A percentile compares a stretch with the other conserved stretches of the same genome.
phyloP scores from a whole-genome alignment of 495 filamentous ascomycete species.

The Aspergillus heteromorphus region DNA sequence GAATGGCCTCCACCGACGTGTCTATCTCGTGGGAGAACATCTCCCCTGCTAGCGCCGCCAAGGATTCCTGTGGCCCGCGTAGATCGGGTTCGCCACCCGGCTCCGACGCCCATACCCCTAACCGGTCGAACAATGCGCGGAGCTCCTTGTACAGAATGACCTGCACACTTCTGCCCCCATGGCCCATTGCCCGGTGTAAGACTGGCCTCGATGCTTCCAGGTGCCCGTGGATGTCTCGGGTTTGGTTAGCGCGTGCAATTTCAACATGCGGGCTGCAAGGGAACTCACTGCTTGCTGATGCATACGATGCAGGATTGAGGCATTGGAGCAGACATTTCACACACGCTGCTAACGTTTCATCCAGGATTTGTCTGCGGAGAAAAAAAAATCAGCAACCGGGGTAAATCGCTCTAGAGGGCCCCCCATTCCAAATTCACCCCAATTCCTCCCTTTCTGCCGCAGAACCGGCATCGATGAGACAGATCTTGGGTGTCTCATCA shows the following conservation, averaged over 20 bases:
- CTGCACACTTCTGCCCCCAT: constrained; percentile 37
- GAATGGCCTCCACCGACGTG: constrained; percentile 35
- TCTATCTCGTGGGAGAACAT: constrained; percentile 33
- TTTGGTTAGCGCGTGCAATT: constrained; percentile 16
- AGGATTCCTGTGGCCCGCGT: constrained; percentile 18
- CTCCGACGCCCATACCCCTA: constrained; percentile 24
- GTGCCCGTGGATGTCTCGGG: constrained; percentile 28
- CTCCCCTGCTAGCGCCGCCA: constrained; percentile 26
- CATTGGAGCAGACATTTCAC: constrained; percentile 42
- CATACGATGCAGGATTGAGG: constrained; percentile 30
- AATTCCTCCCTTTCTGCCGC: too few relatives aligned
- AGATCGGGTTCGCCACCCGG: constrained; percentile 16
- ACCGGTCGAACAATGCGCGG: constrained; percentile 32
- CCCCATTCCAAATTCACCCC: neutral
- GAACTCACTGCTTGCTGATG: constrained; percentile 29
- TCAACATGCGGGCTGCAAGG: neutral
- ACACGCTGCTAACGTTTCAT: constrained; percentile 44
- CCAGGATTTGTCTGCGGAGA: constrained; percentile 16
- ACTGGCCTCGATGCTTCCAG: constrained; percentile 27
- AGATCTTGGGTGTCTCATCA: too few relatives aligned
- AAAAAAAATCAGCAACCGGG: neutral
- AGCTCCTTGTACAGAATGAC: constrained; percentile 40
- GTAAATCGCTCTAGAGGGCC: neutral
- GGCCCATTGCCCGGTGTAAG: constrained; percentile 28
- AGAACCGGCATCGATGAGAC: too few relatives aligned